Evolutionary conservation across 768 basidiomycete species (phyloP), one percentile per base, ranked within the genome.

Genomic region (Tylopilus plumbeoviolaceoides): DNA sequence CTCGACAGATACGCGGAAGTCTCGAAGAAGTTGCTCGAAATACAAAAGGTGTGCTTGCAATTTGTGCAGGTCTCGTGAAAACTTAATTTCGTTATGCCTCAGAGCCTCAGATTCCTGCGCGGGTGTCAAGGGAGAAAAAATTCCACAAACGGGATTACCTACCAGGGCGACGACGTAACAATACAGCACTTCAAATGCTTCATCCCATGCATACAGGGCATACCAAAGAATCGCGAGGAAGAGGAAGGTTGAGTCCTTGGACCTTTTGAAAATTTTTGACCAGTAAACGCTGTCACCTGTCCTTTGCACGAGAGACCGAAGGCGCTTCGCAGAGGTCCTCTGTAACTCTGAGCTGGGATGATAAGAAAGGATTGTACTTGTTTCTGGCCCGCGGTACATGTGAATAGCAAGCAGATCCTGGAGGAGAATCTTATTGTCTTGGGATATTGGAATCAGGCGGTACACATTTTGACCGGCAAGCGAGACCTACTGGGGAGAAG

Each of bases 141-240:
- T 39, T 3, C 3, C 54, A 18, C 55, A 45, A 9, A 44, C 21
- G 38, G 36, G 31, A 21, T 18, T 44, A 47, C 1, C 9, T 42
- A 30, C 28, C 7, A 30, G 28, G 28, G 28, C 7, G 7, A 4
- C 7, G 28, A 30, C 7, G 7, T 30, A 30, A 7, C 28, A 7
- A 50, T 81, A 82, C 27, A 84, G 59, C 12, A 68, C 65, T 57
- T 82, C 81, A 21, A 83, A 69, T 0, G 79, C 68, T 62, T 84
- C 80, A 46, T 84, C 83, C 81, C 83, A 84, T 1, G 81, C 75
- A 59, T 84, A 84, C 25, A 83, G 58, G 1, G 80, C 75, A 51
- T 82, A 81, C 83, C 82, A 84, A 21, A 84, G 63, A 7, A 78
- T 65, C 43, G 76, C 70, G 21, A 72, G 63, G 18, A 71, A 64